A percentile compares a stretch with the other conserved stretches of the same genome.
Evolutionary conservation across 768 basidiomycete species (phyloP).

Genomic region (Agaricus sinodeliciosus): DNA sequence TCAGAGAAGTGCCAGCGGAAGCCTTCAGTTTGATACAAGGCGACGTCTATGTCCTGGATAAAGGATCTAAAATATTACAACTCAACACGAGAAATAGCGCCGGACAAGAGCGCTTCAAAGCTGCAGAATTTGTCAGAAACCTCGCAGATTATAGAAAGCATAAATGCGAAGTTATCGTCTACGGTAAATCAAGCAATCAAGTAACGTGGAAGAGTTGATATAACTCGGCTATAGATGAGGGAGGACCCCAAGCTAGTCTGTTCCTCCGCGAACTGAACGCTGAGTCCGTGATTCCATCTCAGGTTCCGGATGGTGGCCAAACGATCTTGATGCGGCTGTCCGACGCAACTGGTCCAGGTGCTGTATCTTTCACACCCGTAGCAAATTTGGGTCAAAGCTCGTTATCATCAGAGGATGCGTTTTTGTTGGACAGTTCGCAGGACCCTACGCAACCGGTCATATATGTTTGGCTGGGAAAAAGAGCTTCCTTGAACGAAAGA

Average conservation of each 20-base stretch:
- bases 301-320: slow-evolving; percentile 12
- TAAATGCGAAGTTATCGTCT: slow-evolving; percentile 39
- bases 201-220: no score
- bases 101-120: slow-evolving; percentile 54
- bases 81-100: slow-evolving; percentile 48
- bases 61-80: slow-evolving; percentile 45
- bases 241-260: slow-evolving; percentile 32
- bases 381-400: slow-evolving; percentile 20
- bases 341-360: slow-evolving; percentile 30
- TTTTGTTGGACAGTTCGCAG: slow-evolving; percentile 40
- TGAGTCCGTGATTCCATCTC: slow-evolving; percentile 15
- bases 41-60: slow-evolving; percentile 56
- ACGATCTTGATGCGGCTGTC: slow-evolving; percentile 34
- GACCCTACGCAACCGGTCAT: slow-evolving; percentile 32
- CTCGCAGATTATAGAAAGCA: slow-evolving; percentile 36
- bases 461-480: slow-evolving; percentile 54
- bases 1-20: slow-evolving; percentile 41
- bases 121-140: slow-evolving; percentile 50
- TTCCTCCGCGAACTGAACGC: slow-evolving; percentile 46
- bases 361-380: slow-evolving; percentile 30
- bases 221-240: slow-evolving; percentile 37
- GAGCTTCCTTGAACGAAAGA: slow-evolving; percentile 39
- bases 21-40: slow-evolving; percentile 44
- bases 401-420: slow-evolving; percentile 43
- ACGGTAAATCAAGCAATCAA: slow-evolving; percentile 27